Evolutionary conservation across 176 grass and related monocot genomes (phyloP).

Genomic region (Oryza rufipogon): DNA sequence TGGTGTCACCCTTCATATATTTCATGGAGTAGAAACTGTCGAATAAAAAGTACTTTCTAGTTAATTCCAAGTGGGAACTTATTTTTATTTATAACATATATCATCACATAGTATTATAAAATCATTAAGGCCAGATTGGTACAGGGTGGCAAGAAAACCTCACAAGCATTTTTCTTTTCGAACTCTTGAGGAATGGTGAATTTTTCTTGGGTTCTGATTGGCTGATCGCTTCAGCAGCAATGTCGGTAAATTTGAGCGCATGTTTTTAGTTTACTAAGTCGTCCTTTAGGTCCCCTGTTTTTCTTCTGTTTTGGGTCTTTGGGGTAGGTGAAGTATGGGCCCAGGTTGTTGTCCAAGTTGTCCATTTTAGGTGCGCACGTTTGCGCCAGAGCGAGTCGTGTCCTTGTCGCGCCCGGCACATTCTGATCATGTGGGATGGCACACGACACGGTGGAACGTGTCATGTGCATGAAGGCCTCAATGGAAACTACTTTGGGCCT

Average conservation of each 20-base stretch:
- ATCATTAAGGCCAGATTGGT: constrained; percentile 8
- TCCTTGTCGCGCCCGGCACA: too few relatives aligned
- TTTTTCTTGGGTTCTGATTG: background rate
- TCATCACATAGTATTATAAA: background rate
- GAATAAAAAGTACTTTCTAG: background rate
- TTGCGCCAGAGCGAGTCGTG: too few relatives aligned
- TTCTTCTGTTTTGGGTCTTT: too few relatives aligned
- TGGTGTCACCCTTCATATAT: background rate
- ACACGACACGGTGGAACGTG: too few relatives aligned
- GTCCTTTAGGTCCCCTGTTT: too few relatives aligned
- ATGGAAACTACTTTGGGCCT: too few relatives aligned
- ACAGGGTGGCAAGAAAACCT: background rate
- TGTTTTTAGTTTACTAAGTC: too few relatives aligned
- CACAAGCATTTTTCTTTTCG: background rate
- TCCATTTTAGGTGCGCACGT: too few relatives aligned
- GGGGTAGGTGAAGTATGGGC: background rate
- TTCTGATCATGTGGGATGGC: too few relatives aligned
- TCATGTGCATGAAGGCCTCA: too few relatives aligned
- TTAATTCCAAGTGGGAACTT: background rate
- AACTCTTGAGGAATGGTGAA: background rate
- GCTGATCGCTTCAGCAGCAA: background rate
- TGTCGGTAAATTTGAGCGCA: too few relatives aligned
- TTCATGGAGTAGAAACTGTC: constrained; percentile 1
- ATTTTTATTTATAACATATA: background rate
- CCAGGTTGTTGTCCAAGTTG: too few relatives aligned